A percentile compares a stretch with the other conserved stretches of the same genome.
phyloP scores from a whole-genome alignment of 2,329 filamentous ascomycete genomes.

The Colletotrichum noveboracense region DNA sequence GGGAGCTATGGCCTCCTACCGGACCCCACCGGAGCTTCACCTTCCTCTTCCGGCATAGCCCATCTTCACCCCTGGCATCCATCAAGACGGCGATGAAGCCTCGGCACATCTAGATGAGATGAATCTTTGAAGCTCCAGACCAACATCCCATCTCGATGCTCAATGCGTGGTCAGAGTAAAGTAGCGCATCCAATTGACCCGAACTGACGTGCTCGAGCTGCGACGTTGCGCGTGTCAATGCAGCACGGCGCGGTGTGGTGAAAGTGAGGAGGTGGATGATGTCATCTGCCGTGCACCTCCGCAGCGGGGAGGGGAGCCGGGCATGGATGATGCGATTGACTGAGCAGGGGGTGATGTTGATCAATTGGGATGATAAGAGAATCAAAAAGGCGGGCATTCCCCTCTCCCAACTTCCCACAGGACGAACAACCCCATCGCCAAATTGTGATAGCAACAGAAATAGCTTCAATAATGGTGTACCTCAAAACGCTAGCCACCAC shows the following conservation, averaged over 20 bases:
- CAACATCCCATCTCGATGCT: neutral
- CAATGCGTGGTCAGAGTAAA: neutral
- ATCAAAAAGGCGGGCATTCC: neutral
- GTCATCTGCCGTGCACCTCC: slow-evolving; percentile 3
- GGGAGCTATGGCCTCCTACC: neutral
- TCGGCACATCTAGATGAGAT: neutral
- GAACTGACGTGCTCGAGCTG: neutral
- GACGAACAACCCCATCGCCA: neutral
- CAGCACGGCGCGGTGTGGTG: neutral
- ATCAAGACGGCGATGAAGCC: neutral
- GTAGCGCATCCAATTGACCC: neutral
- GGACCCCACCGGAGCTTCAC: neutral
- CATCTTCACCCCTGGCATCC: neutral
- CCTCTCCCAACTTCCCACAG: too few relatives aligned
- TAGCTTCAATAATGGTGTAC: neutral
- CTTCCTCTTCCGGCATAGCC: neutral
- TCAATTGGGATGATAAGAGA: neutral
- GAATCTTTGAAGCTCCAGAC: neutral
- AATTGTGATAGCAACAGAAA: neutral
- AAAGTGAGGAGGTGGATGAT: slow-evolving; percentile 18
- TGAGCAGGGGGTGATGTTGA: neutral
- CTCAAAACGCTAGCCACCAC: neutral
- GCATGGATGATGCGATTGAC: neutral
- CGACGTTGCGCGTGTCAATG: slow-evolving; percentile 4
- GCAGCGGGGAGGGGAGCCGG: neutral